Evolutionary conservation across 2,329 filamentous ascomycete species (phyloP), one percentile per base, ranked within the genome.

Genomic region (Fusarium floridanum): DNA sequence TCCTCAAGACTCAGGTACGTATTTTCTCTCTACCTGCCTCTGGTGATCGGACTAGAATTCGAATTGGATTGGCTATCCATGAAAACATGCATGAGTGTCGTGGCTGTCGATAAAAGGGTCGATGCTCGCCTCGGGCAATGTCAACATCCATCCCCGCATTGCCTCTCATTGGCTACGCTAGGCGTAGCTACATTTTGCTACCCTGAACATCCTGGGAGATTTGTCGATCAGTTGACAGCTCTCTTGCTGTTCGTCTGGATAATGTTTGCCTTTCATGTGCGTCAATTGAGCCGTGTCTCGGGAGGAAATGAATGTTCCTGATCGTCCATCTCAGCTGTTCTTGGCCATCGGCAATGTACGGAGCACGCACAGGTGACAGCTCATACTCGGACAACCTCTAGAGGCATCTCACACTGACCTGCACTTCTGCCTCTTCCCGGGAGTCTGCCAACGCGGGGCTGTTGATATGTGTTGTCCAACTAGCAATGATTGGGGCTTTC

Each of bases 101-200:
- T 87, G 85, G 85, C 85, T 85, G 80, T 80, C 82, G 79, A 82
- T 84, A 81, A 85, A 83, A 85, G 85, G 85, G 73, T 80, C 76
- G 71, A 59, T 67, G 63, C 55, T 64, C 56, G 55, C 61, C 69
- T 73, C 71, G 59, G 41, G 43, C 61, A 67, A 73, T 53, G 50
- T 55, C 27, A 32, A 55, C 50, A 55, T n/a, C 50, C 50, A 70
- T 64, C 74, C 76, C 77, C 77, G 70, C 75, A 61, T 72, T 65
- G 16, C 29, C 10, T 61, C 32, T 67, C 34, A 77, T 77, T 78
- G 76, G 76, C 37, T 53, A 24, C 36, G 39, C 22, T 59, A 24
- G n/a, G 27, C 20, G 61, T 55, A 48, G 66, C 64, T 68, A 43
- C 63, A 48, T 41, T 45, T 45, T 34, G 41, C 59, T 73, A 70